These are phyloP conservation scores for Cicer chorassanicum DNA, from an alignment of 306 rosid species.

Conservation along the genomic window DNA sequence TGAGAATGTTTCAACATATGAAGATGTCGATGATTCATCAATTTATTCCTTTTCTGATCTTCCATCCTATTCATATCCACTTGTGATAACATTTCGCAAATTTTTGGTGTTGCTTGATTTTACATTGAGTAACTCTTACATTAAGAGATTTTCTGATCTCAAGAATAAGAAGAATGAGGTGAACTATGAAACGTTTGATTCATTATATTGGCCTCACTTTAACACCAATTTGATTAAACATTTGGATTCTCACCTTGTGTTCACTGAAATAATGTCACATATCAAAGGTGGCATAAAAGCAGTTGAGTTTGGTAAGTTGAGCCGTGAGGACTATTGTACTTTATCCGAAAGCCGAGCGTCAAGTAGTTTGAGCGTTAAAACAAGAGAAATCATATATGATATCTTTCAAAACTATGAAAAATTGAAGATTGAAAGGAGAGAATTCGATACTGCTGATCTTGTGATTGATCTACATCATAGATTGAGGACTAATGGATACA, in stretches of 20 bases:
- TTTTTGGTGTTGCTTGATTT: constrained; percentile 77
- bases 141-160: constrained; percentile 48
- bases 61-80: constrained; percentile 55
- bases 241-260: constrained; percentile 62
- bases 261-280: constrained; percentile 72
- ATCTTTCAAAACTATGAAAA: constrained; percentile 64
- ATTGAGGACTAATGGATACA: constrained; percentile 45
- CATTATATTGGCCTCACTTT: constrained; percentile 73
- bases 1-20: constrained; percentile 33
- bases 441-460: constrained; percentile 70
- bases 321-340: constrained; percentile 49
- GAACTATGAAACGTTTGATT: constrained; percentile 60
- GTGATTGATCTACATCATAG: constrained; percentile 67
- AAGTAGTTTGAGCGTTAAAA: constrained; percentile 43
- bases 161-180: constrained; percentile 59
- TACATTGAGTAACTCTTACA: constrained; percentile 61
- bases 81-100: constrained; percentile 69
- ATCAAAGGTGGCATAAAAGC: constrained; percentile 66
- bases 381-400: constrained; percentile 56
- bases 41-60: constrained; percentile 56
- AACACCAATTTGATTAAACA: constrained; percentile 48
- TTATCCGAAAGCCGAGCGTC: constrained; percentile 53
- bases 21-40: constrained; percentile 47
- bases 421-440: constrained; percentile 61
- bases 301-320: constrained; percentile 51